Conservation (phyloP, 768 basidiomycete genomes). For the Russula sp. region DNA sequence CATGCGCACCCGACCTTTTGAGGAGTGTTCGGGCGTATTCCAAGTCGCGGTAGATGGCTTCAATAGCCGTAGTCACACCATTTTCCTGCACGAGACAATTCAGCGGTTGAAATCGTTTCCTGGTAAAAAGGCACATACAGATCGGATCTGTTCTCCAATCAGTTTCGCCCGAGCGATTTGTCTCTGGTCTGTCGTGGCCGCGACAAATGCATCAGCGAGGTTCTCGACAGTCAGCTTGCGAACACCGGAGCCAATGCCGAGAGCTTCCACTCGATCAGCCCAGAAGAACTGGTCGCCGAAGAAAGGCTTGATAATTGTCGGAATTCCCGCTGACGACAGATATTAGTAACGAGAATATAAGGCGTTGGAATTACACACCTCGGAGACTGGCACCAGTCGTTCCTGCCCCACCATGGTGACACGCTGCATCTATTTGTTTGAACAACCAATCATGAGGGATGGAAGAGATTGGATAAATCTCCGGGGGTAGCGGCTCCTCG, state of each 20-base stretch:
- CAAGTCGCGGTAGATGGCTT: conserved; percentile 93
- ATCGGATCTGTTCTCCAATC: conserved; percentile 84
- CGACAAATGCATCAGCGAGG: conserved; percentile 71
- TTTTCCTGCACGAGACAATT: conserved; percentile 60
- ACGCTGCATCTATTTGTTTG: conserved; percentile 89
- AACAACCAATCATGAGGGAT: conserved; percentile 98
- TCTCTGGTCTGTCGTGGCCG: conserved; percentile 83
- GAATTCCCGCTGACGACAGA: conserved; percentile 67
- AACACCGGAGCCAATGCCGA: conserved; percentile 86
- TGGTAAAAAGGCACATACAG: conserved; percentile 45
- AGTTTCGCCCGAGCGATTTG: conserved; percentile 83
- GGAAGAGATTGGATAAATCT: conserved; percentile 81
- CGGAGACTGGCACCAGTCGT: conserved; percentile 92
- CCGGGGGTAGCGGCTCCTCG: conserved; percentile 68
- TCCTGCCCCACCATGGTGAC: conserved; percentile 97
- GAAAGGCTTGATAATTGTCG: conserved; percentile 95
- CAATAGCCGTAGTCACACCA: conserved; percentile 90
- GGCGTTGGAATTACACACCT: conserved; percentile 48
- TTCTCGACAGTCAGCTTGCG: conserved; percentile 80
- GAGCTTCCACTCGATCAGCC: conserved; percentile 96
- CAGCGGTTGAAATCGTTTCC: neutral
- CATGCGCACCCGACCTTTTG: conserved; percentile 47
- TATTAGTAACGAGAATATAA: conserved; percentile 11
- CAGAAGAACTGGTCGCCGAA: conserved; percentile 98
- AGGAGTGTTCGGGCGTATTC: conserved; percentile 91